Conservation (phyloP, 192 early-diverging fungal species). For the Gonapodya sp. region DNA sequence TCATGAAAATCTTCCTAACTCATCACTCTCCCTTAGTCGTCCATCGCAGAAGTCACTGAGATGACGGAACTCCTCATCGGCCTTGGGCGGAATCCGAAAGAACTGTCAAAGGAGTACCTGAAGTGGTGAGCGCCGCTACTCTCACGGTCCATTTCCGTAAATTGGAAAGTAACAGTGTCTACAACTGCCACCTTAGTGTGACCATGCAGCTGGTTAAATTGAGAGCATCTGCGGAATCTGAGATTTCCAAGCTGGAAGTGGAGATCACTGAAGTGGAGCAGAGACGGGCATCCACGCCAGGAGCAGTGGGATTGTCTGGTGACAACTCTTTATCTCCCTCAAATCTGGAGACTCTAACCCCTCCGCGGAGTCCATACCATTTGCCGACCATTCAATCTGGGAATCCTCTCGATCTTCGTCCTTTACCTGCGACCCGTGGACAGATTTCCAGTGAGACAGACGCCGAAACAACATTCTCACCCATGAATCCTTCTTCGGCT, state of each 20-base stretch:
- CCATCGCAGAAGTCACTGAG: not conserved
- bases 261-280: not conserved
- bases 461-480: no score
- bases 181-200: not conserved
- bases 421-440: not conserved
- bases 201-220: not conserved
- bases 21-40: no score
- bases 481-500: no score
- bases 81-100: not conserved
- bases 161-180: no score
- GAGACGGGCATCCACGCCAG: not conserved
- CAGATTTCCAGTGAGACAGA: not conserved
- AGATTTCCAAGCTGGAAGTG: not conserved
- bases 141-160: no score
- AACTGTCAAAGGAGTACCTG: not conserved
- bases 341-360: no score
- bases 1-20: no score
- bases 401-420: not conserved
- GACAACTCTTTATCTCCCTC: no score
- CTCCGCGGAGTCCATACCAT: not conserved
- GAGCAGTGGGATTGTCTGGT: not conserved
- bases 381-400: not conserved
- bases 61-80: conserved; percentile 7
- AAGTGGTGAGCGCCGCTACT: not conserved
- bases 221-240: not conserved